Base-by-base conservation (phyloP, 2,329 filamentous ascomycete genomes). In the Exserohilum turcica region DNA sequence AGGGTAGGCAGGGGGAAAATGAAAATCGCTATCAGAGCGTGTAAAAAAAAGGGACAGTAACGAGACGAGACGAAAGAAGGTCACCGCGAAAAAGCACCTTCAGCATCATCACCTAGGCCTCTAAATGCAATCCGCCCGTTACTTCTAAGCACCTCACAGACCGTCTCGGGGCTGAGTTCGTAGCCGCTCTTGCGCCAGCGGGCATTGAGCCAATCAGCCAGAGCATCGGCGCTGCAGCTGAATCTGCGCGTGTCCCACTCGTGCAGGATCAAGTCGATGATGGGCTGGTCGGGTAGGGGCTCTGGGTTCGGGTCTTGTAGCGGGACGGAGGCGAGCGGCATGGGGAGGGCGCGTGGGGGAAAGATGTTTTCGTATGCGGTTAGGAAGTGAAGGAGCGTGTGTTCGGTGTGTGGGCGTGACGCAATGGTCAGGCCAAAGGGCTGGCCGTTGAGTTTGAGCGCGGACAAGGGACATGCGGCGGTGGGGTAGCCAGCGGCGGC, bases 311-410 rank as follows among this genome's bases (percentile, higher is more conserved):
- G 63, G 24, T 66, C 64, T 33, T 69, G 66, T 42, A 68, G 46
- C 6, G 70, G 66, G 2, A 72, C 70, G 7, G 52, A 61, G 3
- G 56, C 56, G 2, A 74, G 56, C 8, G 71, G 69, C 15, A 71
- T 57, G 0, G 70, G 70, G 3, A 71, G 58, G 1, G 68, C 67
- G 38, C 70, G 68, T 0, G 66, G 65, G 1, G 69, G 71, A 46
- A 74, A 74, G 0, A 69, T 68, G 38, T 67, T 63, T 55, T 74
- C 72, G 62, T 71, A 74, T 5, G 71, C 71, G 19, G 67, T 72
- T 6, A 73, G 56, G 56, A 74, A 74, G 59, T 74, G 72, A 1
- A 74, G 63, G 12, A 74, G 62, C 2, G 59, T 54, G 48, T 66
- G 59, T 48, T 74, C 72, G 13, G 66, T 68, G 60, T 72, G 64